These are phyloP conservation scores for Lichtheimia hyalospora DNA, from an alignment of 371 early-diverging fungal species.

Conservation along the genomic window DNA sequence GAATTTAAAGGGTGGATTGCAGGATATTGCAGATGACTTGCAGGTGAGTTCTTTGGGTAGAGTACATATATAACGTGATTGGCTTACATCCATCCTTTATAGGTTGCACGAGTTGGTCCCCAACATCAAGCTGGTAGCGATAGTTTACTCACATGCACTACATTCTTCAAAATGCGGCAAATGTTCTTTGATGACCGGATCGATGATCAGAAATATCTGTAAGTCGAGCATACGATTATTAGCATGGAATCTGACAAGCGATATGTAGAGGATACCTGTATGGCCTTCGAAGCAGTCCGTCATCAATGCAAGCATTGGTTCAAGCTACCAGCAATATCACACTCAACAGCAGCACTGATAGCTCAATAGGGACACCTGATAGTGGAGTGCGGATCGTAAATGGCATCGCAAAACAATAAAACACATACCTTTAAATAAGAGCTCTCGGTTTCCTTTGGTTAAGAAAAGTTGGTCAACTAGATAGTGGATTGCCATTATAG, in stretches of 20 bases:
- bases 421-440: not conserved
- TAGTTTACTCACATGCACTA: conserved; percentile 92
- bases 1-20: conserved; percentile 96
- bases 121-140: conserved; percentile 99
- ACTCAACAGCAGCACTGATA: conserved; percentile 9
- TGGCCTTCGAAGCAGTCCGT: conserved; percentile 53
- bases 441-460: too few species aligned
- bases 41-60: conserved; percentile 55
- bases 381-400: not conserved
- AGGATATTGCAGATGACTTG: conserved; percentile 98
- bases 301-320: conserved; percentile 23
- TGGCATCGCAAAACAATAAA: not conserved
- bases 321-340: conserved; percentile 32
- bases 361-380: not conserved
- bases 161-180: conserved; percentile 97
- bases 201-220: conserved; percentile 91
- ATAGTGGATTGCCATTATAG: too few species aligned
- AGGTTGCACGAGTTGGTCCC: conserved; percentile 92
- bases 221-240: conserved; percentile 21
- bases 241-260: not conserved
- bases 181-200: conserved; percentile 93
- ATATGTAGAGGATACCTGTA: conserved; percentile 52
- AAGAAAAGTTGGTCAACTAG: too few species aligned
- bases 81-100: not conserved
- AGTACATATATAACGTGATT: not conserved